Evolutionary conservation across 306 rosid species (phyloP).

Genomic region (Prunus mira): DNA sequence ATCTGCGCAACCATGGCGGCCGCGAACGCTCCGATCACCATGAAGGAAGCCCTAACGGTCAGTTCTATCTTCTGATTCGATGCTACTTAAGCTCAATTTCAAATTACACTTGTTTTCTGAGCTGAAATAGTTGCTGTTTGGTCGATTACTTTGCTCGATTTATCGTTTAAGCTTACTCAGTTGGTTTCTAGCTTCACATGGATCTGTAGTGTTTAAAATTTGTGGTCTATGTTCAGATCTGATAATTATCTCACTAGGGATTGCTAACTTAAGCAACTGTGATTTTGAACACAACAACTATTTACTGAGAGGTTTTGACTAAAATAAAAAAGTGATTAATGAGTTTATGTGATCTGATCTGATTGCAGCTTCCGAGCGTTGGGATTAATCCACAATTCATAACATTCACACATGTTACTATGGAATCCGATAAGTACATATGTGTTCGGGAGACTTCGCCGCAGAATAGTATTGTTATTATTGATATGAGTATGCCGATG

Average conservation of each 20-base stretch:
- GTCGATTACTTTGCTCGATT: conserved; percentile 12
- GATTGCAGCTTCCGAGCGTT: conserved; percentile 9
- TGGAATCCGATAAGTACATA: conserved; percentile 69
- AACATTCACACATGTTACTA: conserved; percentile 6
- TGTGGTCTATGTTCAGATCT: not conserved
- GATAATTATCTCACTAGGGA: not conserved
- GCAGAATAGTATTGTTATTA: conserved; percentile 82
- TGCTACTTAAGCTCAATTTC: conserved; percentile 28
- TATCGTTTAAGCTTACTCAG: conserved; percentile 3
- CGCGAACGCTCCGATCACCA: conserved; percentile 95
- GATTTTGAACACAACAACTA: not conserved
- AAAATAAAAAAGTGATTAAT: not conserved
- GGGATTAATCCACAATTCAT: conserved; percentile 2
- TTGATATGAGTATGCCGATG: conserved; percentile 88
- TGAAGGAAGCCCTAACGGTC: conserved; percentile 87
- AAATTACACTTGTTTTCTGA: conserved; percentile 7
- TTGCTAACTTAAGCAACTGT: not conserved
- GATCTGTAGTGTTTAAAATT: not conserved
- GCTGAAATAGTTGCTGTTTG: conserved; percentile 5
- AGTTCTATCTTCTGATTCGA: conserved; percentile 29
- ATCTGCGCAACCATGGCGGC: conserved; percentile 84
- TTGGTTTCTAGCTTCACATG: not conserved
- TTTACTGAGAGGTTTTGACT: not conserved
- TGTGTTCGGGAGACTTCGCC: conserved; percentile 91
- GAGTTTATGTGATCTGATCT: not conserved